phyloP scores from a whole-genome alignment of 2,329 filamentous ascomycete genomes.

The Beauveria pseudobassiana region DNA sequence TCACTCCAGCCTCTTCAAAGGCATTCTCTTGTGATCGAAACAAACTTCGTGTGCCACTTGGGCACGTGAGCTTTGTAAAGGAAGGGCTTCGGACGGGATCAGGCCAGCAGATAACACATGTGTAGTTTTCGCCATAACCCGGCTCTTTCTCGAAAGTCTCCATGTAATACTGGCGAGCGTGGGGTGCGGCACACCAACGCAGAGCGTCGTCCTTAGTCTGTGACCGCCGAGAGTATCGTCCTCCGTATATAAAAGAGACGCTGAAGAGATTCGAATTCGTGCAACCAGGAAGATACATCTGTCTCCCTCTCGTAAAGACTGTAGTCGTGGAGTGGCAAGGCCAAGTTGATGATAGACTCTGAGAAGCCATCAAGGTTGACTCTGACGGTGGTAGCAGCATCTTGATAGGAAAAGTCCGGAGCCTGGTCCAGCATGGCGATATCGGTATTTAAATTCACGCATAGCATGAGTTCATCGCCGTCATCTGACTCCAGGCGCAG shows the following conservation, averaged over 20 bases:
- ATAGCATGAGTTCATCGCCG: slow-evolving; percentile 19
- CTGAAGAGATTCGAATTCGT: slow-evolving; percentile 15
- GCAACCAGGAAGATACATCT: slow-evolving; percentile 4
- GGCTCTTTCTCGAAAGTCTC: slow-evolving; percentile 20
- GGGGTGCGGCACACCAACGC: slow-evolving; percentile 26
- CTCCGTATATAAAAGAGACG: slow-evolving; percentile 19
- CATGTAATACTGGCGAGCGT: slow-evolving; percentile 20
- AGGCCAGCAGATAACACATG: slow-evolving; percentile 26
- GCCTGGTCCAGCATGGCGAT: slow-evolving; percentile 19
- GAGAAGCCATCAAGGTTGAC: slow-evolving; percentile 22
- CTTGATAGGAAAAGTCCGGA: slow-evolving; percentile 1
- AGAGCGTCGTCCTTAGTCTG: slow-evolving; percentile 14
- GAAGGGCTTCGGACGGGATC: slow-evolving; percentile 22
- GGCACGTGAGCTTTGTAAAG: slow-evolving; percentile 22
- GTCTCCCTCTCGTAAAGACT: neutral
- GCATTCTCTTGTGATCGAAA: neutral
- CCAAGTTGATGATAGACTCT: slow-evolving; percentile 23
- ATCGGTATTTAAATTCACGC: slow-evolving; percentile 25
- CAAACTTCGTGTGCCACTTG: slow-evolving; percentile 5
- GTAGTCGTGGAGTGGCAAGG: slow-evolving; percentile 13
- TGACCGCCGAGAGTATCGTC: neutral
- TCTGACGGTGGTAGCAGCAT: neutral
- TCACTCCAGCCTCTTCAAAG: slow-evolving; percentile 13
- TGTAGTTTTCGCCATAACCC: slow-evolving; percentile 19
- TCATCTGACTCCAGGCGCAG: slow-evolving; percentile 21